Base-by-base conservation (phyloP, 2,329 filamentous ascomycete species). In the Apiospora phragmitis region DNA sequence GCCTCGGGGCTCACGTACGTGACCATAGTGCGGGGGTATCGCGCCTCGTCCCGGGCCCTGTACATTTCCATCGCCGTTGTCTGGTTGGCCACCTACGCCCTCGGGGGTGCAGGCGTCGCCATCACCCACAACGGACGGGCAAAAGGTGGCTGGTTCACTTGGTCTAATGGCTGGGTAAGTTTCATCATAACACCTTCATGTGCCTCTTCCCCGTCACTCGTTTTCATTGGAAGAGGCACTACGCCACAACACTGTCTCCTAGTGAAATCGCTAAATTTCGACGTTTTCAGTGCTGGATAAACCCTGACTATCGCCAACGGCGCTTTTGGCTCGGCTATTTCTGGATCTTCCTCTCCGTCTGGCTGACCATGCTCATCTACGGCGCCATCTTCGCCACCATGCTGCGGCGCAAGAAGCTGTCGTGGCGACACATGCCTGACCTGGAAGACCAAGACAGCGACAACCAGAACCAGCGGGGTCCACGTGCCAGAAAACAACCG, bases 1-100 rank as follows among this genome's bases (percentile, higher is more conserved):
- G 92, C 93, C 74, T 91, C 90, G 6, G 71, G 90, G 0, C 91
- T 93, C 76, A 93, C 91, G 0, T 93, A 91, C 74, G 82, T 89
- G 8, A 87, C 86, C 0, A 87, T 93, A 1, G 87, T 92, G 1
- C 83, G 84, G 47, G 83, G 86, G 12, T 88, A 86, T 68, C 83
- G 85, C 26, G 79, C 90, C 1, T 83, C 85, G 0, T 85, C 86
- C 1, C 80, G 78, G 68, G 79, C 77, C 0, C 87, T 93, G 69
- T 87, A 89, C 67, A 70, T 77, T 0, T 75, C 75, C 1, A 85
- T 93, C 18, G 74, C 78, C 1, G 72, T 75, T 1, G 79, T 88
- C 7, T 93, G 91, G 91, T 42, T 82, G 2, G 89, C 92, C 71
- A 83, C 89, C 3, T 88, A 91, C 72, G 80, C 85, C 4, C 83